Base-by-base conservation (phyloP, 2,329 filamentous ascomycete species). In the Fusarium xylarioides region DNA sequence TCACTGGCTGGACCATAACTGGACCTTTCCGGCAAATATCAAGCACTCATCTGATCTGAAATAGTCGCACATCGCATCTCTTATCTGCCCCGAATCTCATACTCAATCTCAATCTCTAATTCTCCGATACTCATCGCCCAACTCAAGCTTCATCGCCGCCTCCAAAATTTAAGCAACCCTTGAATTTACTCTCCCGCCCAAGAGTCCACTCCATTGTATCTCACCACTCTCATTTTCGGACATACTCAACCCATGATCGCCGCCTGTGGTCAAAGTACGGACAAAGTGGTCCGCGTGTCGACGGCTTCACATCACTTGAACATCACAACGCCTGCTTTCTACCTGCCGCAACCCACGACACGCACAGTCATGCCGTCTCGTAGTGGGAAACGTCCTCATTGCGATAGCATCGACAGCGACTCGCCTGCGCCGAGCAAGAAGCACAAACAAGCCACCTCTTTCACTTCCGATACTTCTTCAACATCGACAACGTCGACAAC, bases 401-500 rank as follows among this genome's bases (percentile, higher is more conserved):
- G 68, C 12, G 69, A 73, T 42, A 75, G 65, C 38, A 62, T 70
- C 57, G 72, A 71, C 15, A 63, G 52, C 14, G 68, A 72, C 32
- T 71, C 75, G n/a, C 66, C 70, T 30, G 64, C 76, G 21, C 74
- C 76, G 5, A 76, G 47, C 58, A 78, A 78, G 44, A 78, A 78
- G 56, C 69, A 68, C 50, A 78, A 78, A 49, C 76, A 77, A 55
- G 63, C 75, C 28, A 74, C 70, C 11, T 77, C 76, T 21, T 70
- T 78, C 68, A 68, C 68, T 21, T 78, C 76, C 12, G 65, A 74
- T 38, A 64, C 56, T 16, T 78, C 76, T 23, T 65, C 71, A 28
- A 69, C 71, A n/a, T 75, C 76, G 14, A 56, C 68, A 18, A 56
- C 71, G 12, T 75, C 76, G 14, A 56, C 68, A 18, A 56, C 71